Evolutionary conservation across 176 grass and related monocot genomes (phyloP), one percentile per base, ranked within the genome.

Genomic region (Hordeum marinum): DNA sequence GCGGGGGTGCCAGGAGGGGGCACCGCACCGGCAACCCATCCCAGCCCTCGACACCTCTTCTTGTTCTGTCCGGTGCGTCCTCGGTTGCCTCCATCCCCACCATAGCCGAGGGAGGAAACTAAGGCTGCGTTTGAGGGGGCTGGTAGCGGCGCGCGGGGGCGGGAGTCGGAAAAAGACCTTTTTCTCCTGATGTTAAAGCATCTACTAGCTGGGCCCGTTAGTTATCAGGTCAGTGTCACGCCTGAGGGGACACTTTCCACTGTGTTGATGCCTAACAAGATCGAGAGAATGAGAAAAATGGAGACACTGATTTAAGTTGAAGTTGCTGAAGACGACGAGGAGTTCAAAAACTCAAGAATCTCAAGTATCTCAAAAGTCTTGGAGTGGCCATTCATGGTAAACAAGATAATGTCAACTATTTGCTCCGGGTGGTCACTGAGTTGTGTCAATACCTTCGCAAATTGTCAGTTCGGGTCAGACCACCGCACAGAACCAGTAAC

Each of bases 171-270:
- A n/a, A n/a, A n/a, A n/a, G n/a, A 18, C 48, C 6, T 82, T 0
- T 5, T 23, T 20, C 78, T 87, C 0, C 75, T 63, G 2, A 63
- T 8, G 54, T 20, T 90, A 2, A 86, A 76, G 32, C 71, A 78
- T 7, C 36, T 90, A 15, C 78, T 86, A 26, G 69, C 83, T 25
- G 88, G 83, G 15, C 57, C 48, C 9, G 23, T 69, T 4, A 23
- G 3, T 8, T 20, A 4, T 68, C 50, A 31, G 29, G 7, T 8
- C 14, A 7, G 15, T 3, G 63, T 0, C 63, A 34, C 13, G 0
- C 63, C 63, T 7, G 3, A 34, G 7, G 32, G 45, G 48, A 0
- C 60, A 2, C 1, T 31, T 0, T 11, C 3, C 6, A 40, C 41
- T 21, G 39, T 7, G 27, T 3, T 34, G 6, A 35, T 66, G 29